Percentiles rank a stretch among this genome's conserved stretches.
phyloP scores from a whole-genome alignment of 1,139 yeast genomes.

The Yamadazyma membranifaciens region DNA sequence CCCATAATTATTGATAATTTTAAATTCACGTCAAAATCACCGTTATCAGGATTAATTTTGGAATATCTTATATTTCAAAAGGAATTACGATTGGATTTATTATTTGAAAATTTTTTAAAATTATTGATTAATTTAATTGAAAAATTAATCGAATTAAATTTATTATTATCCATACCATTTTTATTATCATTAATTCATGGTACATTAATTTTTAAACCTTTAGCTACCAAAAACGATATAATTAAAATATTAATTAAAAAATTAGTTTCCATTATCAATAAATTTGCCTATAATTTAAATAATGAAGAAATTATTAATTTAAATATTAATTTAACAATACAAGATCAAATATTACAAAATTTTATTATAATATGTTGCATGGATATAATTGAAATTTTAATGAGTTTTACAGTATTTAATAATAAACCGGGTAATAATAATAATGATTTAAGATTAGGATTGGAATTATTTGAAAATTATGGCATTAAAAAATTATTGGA shows the following conservation, averaged over 20 bases:
- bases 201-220: slow-evolving; percentile 53
- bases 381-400: slow-evolving; percentile 51
- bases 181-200: slow-evolving; percentile 53
- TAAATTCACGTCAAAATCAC: slow-evolving; percentile 25
- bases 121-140: slow-evolving; percentile 36
- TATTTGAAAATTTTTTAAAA: slow-evolving; percentile 39
- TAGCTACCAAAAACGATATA: slow-evolving; percentile 45
- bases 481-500: slow-evolving; percentile 23
- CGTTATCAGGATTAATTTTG: slow-evolving; percentile 31
- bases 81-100: slow-evolving; percentile 41
- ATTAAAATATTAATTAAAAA: slow-evolving; percentile 18
- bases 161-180: slow-evolving; percentile 49
- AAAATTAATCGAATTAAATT: slow-evolving; percentile 22
- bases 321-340: slow-evolving; percentile 36
- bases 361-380: slow-evolving; percentile 48
- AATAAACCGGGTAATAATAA: slow-evolving; percentile 1
- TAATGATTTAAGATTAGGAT: slow-evolving; percentile 3
- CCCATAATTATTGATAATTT: slow-evolving; percentile 34
- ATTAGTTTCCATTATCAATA: slow-evolving; percentile 20
- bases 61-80: slow-evolving; percentile 42
- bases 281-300: slow-evolving; percentile 9
- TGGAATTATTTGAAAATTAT: slow-evolving; percentile 6
- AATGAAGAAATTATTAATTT: slow-evolving; percentile 14
- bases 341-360: slow-evolving; percentile 46
- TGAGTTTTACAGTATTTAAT: slow-evolving; percentile 19